phyloP scores from a whole-genome alignment of 139 green algal species.

The Chlorella vulgaris region DNA sequence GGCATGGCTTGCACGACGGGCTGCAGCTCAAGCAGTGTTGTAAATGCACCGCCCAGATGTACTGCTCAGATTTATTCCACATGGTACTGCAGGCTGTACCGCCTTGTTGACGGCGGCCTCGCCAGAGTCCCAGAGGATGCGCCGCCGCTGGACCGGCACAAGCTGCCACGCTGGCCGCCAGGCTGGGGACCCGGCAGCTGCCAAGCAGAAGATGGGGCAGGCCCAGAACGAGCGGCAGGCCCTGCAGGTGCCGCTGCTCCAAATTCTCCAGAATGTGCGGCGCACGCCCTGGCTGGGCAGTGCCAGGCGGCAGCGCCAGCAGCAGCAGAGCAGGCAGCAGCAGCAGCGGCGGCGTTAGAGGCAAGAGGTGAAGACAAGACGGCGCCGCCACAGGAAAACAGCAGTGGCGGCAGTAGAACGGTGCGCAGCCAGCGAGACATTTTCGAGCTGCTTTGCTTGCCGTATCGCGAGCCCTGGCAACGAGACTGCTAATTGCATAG shows the following conservation, averaged over 20 bases:
- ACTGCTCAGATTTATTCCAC: no score
- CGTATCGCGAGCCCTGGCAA: slow-evolving; percentile 38
- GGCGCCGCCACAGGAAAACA: no score
- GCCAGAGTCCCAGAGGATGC: slow-evolving; percentile 40
- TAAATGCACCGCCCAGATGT: neutral
- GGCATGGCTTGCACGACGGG: neutral
- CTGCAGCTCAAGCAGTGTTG: neutral
- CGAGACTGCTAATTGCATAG: slow-evolving; percentile 30
- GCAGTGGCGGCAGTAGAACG: neutral
- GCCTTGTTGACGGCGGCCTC: neutral
- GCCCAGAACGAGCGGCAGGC: neutral
- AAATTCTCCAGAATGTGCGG: neutral
- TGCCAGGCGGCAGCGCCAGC: neutral
- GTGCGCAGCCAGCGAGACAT: slow-evolving; percentile 49
- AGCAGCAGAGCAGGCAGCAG: neutral
- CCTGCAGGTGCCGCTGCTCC: no score
- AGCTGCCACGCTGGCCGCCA: slow-evolving; percentile 37
- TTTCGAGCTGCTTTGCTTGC: slow-evolving; percentile 53
- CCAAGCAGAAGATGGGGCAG: no score
- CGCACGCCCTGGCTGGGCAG: neutral
- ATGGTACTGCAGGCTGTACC: slow-evolving; percentile 52
- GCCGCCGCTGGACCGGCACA: slow-evolving; percentile 31
- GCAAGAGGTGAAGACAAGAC: neutral
- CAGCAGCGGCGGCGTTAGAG: neutral
- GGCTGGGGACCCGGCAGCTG: slow-evolving; percentile 41